These are phyloP conservation scores for Neospora caninum DNA, from an alignment of 169 alveolate genomes.

Conservation along the genomic window DNA sequence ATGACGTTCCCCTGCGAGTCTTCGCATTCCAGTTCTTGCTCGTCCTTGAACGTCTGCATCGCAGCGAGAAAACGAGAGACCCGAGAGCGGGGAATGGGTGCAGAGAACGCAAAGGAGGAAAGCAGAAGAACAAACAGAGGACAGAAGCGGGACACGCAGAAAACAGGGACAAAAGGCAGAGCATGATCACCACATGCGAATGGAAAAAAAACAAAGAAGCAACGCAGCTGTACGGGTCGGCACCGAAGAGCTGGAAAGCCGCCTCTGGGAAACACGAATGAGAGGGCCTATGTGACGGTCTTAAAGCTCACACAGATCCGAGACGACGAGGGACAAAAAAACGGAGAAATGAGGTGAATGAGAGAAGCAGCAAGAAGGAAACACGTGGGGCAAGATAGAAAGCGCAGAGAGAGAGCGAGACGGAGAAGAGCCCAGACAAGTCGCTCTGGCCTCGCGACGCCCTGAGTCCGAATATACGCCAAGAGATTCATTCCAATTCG, in stretches of 20 bases:
- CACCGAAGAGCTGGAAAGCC: too few species aligned
- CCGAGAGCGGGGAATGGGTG: neutral
- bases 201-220: too few species aligned
- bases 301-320: too few species aligned
- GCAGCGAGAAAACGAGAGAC: neutral
- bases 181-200: too few species aligned
- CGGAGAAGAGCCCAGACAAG: too few species aligned
- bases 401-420: too few species aligned
- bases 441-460: too few species aligned
- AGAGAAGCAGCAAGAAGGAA: neutral
- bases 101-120: neutral
- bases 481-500: too few species aligned
- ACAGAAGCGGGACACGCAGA: neutral
- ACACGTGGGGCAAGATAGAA: too few species aligned
- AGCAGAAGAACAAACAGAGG: neutral
- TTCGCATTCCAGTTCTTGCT: constrained; percentile 92
- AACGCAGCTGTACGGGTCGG: too few species aligned
- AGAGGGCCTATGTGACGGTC: neutral
- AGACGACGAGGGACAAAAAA: too few species aligned
- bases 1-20: constrained; percentile 97
- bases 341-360: neutral
- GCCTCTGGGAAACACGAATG: neutral
- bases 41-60: constrained; percentile 51
- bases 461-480: neutral
- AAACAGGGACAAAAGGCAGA: too few species aligned